Evolutionary conservation across 352 stramenopile species (phyloP).

Genomic region (Phytophthora meadii): DNA sequence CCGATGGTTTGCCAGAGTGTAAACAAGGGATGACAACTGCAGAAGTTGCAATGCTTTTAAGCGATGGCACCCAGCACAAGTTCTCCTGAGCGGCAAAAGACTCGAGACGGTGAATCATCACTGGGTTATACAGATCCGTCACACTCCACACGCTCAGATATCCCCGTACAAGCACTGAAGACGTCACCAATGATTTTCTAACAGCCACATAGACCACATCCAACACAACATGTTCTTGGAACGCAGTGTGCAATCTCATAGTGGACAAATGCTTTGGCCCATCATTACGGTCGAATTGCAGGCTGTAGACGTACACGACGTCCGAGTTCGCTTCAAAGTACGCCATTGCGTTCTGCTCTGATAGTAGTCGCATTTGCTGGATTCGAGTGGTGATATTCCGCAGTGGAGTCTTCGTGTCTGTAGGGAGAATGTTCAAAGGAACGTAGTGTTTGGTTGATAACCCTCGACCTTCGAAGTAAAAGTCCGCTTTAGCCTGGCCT

Average conservation of each 20-base stretch:
- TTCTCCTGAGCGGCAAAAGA: slow-evolving; percentile 57
- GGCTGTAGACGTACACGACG: slow-evolving; percentile 70
- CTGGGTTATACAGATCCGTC: slow-evolving; percentile 52
- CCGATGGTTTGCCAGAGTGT: slow-evolving; percentile 21
- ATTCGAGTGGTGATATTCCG: slow-evolving; percentile 53
- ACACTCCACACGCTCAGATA: slow-evolving; percentile 74
- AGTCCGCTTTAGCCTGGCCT: slow-evolving; percentile 63
- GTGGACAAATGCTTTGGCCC: slow-evolving; percentile 66
- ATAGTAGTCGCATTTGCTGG: slow-evolving; percentile 58
- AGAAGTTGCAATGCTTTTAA: slow-evolving; percentile 58
- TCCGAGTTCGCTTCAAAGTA: slow-evolving; percentile 75
- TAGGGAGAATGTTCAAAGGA: slow-evolving; percentile 39
- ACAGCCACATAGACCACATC: slow-evolving; percentile 63
- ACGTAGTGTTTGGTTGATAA: slow-evolving; percentile 45
- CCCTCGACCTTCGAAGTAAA: slow-evolving; percentile 45
- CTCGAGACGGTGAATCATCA: slow-evolving; percentile 75
- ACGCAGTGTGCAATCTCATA: slow-evolving; percentile 76
- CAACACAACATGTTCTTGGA: slow-evolving; percentile 72
- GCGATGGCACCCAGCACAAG: slow-evolving; percentile 60
- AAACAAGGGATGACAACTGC: slow-evolving; percentile 56
- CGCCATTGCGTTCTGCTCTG: slow-evolving; percentile 62
- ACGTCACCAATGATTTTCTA: slow-evolving; percentile 55
- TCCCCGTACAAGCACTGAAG: slow-evolving; percentile 55
- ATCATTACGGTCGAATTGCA: slow-evolving; percentile 72
- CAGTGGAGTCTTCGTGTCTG: slow-evolving; percentile 59